Evolutionary conservation across 768 basidiomycete genomes (phyloP).

Genomic region (Coprinopsis marcescibilis): DNA sequence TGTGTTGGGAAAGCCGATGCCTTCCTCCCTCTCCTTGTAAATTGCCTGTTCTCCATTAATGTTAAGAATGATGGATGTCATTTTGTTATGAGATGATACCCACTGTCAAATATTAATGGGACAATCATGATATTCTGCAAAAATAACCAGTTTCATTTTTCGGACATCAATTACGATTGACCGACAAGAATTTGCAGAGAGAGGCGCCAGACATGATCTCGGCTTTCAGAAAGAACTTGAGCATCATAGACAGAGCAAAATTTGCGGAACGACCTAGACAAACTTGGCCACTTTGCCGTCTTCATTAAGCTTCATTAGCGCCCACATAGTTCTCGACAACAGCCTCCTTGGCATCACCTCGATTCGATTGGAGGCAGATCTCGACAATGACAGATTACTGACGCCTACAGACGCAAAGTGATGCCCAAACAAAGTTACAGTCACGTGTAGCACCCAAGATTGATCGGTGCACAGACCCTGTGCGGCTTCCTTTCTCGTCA

Average conservation of each 20-base stretch:
- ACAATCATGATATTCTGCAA: no score
- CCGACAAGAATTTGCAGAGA: no score
- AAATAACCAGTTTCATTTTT: no score
- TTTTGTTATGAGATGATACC: neutral
- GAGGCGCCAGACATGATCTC: no score
- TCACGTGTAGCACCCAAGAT: conserved; percentile 17
- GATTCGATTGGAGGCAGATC: neutral
- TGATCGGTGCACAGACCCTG: conserved; percentile 27
- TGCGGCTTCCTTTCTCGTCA: conserved; percentile 14
- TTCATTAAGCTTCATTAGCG: no score
- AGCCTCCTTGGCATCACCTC: neutral
- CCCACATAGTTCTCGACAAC: neutral
- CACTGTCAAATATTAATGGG: no score
- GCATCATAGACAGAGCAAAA: no score
- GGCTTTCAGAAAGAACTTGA: no score
- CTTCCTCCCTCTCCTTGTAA: conserved; percentile 29
- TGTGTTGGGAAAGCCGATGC: conserved; percentile 47
- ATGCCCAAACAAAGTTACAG: neutral
- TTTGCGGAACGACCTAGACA: no score
- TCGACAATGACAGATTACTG: neutral
- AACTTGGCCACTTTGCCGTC: no score
- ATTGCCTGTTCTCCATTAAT: no score
- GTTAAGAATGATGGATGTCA: neutral
- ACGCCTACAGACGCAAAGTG: neutral
- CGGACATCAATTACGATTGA: no score